Evolutionary conservation across 2,329 filamentous ascomycete genomes (phyloP).

Genomic region (Cladosporium sp.): DNA sequence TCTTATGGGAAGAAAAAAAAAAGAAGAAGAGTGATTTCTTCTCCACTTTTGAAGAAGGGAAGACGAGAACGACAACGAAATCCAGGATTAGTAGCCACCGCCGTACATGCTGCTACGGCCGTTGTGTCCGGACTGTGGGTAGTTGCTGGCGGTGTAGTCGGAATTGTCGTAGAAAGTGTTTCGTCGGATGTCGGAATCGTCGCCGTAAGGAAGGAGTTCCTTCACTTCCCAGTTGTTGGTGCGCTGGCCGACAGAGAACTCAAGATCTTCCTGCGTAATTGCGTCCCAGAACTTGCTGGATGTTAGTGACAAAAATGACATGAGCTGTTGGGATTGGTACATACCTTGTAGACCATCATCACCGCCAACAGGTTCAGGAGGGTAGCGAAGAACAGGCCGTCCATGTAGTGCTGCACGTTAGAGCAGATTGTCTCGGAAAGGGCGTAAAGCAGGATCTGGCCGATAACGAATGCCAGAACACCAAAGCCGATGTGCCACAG

Average conservation of each 20-base stretch:
- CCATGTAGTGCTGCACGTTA: conserved; percentile 83
- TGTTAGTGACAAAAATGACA: not conserved
- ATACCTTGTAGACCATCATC: conserved; percentile 96
- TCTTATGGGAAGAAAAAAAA: conserved; percentile 60
- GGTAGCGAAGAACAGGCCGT: conserved; percentile 91
- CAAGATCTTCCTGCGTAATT: conserved; percentile 95
- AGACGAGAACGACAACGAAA: conserved; percentile 18
- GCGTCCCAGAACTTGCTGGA: conserved; percentile 80
- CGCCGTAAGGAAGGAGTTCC: conserved; percentile 73
- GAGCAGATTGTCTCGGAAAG: conserved; percentile 85
- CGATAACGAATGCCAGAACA: conserved; percentile 84
- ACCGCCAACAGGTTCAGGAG: conserved; percentile 90
- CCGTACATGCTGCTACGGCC: conserved; percentile 20
- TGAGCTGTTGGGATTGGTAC: conserved; percentile 46
- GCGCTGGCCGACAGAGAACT: conserved; percentile 94
- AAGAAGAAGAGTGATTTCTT: conserved; percentile 7
- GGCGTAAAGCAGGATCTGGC: conserved; percentile 89
- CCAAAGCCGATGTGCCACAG: conserved; percentile 89
- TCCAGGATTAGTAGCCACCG: conserved; percentile 13
- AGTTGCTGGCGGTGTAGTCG: conserved; percentile 55
- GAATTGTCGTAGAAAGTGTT: conserved; percentile 71
- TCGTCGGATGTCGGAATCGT: conserved; percentile 69
- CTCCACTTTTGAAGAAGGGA: conserved; percentile 6
- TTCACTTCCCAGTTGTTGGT: conserved; percentile 99
- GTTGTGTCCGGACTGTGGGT: conserved; percentile 33